Base-by-base conservation (phyloP, 2,329 filamentous ascomycete species). In the Claviceps humidiphila region DNA sequence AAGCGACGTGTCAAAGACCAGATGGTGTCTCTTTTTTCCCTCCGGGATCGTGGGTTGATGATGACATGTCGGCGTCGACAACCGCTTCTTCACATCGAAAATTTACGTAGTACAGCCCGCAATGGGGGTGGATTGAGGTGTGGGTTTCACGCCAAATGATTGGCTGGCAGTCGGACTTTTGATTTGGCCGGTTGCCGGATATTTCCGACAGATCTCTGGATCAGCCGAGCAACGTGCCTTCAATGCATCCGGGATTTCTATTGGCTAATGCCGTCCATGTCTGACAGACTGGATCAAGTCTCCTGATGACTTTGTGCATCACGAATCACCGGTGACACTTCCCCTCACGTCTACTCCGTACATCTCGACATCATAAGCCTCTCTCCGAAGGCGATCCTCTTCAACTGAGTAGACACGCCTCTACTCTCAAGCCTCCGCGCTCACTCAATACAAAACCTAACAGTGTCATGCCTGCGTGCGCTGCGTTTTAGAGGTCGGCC, bases 401-500 rank as follows among this genome's bases (percentile, higher is more conserved):
- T 45, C 14, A 9, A 30, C 11, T 45, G 41, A 38, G 22, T 14
- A 48, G 5, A 22, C 3, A 2, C 40, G 9, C 9, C 45, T 34
- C 16, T 26, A 20, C 26, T 16, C 17, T 37, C 26, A 11, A 47
- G 17, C 9, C 16, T 16, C 38, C 3, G 17, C 20, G 20, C 1
- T 24, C 8, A 17, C 30, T 26, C 40, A 8, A 22, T 24, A 34
- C 13, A 17, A 46, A 24, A 16, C 1, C 7, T 5, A 56, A 37
- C 17, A 16, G 39, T 22, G 22, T 26, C 30, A 60, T 64, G 59
- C 54, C 68, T 56, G 64, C 67, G 66, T 64, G 63, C 68, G 69
- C 69, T 74, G 70, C 69, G 55, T 73, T 73, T 58, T 79, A 76
- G 72, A 77, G 74, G 75, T 67, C 64, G 63, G 69, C 64, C 34